These are phyloP conservation scores for Cyclospora cayetanensis DNA, from an alignment of 169 alveolate species.

Conservation along the genomic window DNA sequence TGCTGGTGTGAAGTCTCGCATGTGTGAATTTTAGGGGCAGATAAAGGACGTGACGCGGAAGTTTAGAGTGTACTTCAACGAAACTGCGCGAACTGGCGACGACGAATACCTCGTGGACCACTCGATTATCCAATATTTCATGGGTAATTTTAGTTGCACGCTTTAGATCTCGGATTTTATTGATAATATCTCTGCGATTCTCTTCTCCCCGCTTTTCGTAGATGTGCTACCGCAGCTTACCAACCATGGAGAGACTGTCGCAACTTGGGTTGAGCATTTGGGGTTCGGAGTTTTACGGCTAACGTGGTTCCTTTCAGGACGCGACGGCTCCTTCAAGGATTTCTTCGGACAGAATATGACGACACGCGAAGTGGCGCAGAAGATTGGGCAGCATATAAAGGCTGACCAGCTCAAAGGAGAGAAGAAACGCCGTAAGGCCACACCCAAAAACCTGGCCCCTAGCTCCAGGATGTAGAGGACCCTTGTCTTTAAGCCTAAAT, in stretches of 20 bases:
- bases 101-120: constrained; percentile 89
- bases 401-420: constrained; percentile 5
- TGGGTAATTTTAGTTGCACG: constrained; percentile 68
- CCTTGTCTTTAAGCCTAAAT: too few species aligned
- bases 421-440: background rate
- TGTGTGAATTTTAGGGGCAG: constrained; percentile 63
- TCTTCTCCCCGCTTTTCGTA: background rate
- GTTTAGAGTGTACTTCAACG: constrained; percentile 78
- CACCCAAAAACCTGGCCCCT: background rate
- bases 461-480: too few species aligned
- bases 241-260: background rate
- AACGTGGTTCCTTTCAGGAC: background rate
- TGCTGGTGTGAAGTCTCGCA: background rate
- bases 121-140: constrained; percentile 89
- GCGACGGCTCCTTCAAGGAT: constrained; percentile 90
- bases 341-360: constrained; percentile 90
- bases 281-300: background rate
- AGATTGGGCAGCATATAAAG: constrained; percentile 1
- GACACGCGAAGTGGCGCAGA: constrained; percentile 78
- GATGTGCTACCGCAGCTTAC: background rate
- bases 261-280: background rate
- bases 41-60: constrained; percentile 75
- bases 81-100: constrained; percentile 73
- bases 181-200: background rate
- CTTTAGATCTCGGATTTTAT: background rate